Evolutionary conservation across 306 rosid genomes (phyloP).

Genomic region (Cicer yamashitae): DNA sequence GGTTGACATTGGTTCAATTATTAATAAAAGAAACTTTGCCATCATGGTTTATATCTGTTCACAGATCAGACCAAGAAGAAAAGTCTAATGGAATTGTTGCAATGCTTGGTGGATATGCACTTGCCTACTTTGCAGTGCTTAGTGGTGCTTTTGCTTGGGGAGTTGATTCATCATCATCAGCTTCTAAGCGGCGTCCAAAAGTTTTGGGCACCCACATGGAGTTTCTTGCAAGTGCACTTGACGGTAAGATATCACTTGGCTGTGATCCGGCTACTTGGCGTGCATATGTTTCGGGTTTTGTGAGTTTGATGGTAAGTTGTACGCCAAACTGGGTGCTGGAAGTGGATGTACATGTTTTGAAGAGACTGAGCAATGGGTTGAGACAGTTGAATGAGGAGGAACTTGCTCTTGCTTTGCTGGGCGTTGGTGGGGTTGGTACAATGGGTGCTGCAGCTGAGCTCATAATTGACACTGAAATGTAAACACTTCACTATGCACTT

Average conservation of each 20-base stretch:
- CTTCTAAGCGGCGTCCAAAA: slow-evolving; percentile 81
- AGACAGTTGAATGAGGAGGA: slow-evolving; percentile 82
- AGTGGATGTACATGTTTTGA: slow-evolving; percentile 75
- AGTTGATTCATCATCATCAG: slow-evolving; percentile 78
- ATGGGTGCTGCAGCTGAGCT: slow-evolving; percentile 95
- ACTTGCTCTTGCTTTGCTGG: slow-evolving; percentile 84
- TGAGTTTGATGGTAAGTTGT: slow-evolving; percentile 84
- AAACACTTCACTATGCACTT: slow-evolving; percentile 31
- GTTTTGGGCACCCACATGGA: slow-evolving; percentile 81
- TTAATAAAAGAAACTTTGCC: slow-evolving; percentile 89
- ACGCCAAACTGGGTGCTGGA: slow-evolving; percentile 89
- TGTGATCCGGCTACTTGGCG: slow-evolving; percentile 91
- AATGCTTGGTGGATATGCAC: slow-evolving; percentile 88
- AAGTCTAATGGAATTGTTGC: slow-evolving; percentile 74
- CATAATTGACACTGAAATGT: slow-evolving; percentile 64
- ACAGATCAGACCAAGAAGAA: slow-evolving; percentile 62
- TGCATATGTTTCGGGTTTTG: slow-evolving; percentile 81
- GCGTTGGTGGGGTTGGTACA: slow-evolving; percentile 71
- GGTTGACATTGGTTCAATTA: slow-evolving; percentile 73
- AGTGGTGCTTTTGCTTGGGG: slow-evolving; percentile 97
- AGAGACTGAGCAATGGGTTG: slow-evolving; percentile 81
- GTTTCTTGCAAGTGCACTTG: slow-evolving; percentile 92
- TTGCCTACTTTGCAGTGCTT: slow-evolving; percentile 80
- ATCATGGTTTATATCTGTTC: slow-evolving; percentile 89
- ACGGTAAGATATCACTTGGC: slow-evolving; percentile 92